Conservation (phyloP, 1,139 yeast genomes). For the Lodderomyces elongisporus region DNA sequence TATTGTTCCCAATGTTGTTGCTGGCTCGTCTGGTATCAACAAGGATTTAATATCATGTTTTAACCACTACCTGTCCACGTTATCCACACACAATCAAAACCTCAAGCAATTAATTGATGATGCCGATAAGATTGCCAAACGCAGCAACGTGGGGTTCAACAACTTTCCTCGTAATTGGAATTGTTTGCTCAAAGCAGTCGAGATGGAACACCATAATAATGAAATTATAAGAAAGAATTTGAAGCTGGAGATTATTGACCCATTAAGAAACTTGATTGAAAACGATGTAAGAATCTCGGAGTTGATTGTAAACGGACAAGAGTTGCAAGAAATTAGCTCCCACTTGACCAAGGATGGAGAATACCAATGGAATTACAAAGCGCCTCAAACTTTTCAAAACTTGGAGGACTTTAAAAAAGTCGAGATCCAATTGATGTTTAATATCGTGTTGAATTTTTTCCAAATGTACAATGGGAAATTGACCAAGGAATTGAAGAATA, state of each 20-base stretch:
- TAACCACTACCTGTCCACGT: slow-evolving; percentile 45
- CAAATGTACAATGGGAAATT: slow-evolving; percentile 53
- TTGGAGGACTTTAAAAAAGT: slow-evolving; percentile 70
- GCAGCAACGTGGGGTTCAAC: slow-evolving; percentile 44
- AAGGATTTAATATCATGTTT: slow-evolving; percentile 50
- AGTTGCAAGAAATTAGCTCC: slow-evolving; percentile 32
- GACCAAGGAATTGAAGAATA: slow-evolving; percentile 41
- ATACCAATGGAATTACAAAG: slow-evolving; percentile 66
- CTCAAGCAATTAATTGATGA: slow-evolving; percentile 42
- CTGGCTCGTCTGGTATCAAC: slow-evolving; percentile 20
- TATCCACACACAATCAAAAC: slow-evolving; percentile 47
- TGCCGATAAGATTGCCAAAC: slow-evolving; percentile 13
- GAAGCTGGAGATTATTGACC: slow-evolving; percentile 53
- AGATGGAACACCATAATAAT: slow-evolving; percentile 49
- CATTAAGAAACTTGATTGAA: slow-evolving; percentile 47
- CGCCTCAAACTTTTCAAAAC: slow-evolving; percentile 71
- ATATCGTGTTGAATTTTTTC: slow-evolving; percentile 63
- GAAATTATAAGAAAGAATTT: slow-evolving; percentile 48
- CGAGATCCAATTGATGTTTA: slow-evolving; percentile 64
- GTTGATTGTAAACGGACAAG: slow-evolving; percentile 37
- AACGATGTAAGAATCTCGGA: slow-evolving; percentile 49
- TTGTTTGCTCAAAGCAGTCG: slow-evolving; percentile 47
- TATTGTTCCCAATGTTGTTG: slow-evolving; percentile 33
- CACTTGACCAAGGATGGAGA: slow-evolving; percentile 30
- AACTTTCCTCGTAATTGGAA: slow-evolving; percentile 53